Conservation (phyloP, 2,329 filamentous ascomycete genomes). For the Meredithiella fracta region DNA sequence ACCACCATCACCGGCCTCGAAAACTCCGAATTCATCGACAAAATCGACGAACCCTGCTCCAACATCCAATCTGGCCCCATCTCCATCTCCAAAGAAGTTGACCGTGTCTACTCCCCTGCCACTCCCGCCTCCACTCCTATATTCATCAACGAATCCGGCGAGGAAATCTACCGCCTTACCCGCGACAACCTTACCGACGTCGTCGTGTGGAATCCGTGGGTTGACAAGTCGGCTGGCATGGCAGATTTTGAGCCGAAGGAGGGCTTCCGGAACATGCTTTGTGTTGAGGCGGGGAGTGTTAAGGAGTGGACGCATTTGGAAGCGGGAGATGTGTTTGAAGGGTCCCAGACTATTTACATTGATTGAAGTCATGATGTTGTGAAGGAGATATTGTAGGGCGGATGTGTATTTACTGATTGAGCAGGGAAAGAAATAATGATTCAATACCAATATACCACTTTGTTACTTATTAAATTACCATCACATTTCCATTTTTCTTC, state of each 20-base stretch:
- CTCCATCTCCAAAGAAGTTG: conserved; percentile 60
- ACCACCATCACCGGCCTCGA: conserved; percentile 61
- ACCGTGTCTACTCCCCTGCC: conserved; percentile 69
- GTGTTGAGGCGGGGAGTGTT: conserved; percentile 79
- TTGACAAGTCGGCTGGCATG: conserved; percentile 65
- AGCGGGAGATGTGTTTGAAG: conserved; percentile 52
- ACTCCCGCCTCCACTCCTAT: conserved; percentile 42
- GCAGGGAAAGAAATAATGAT: not conserved
- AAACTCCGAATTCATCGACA: conserved; percentile 65
- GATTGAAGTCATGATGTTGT: conserved; percentile 5
- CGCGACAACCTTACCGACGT: conserved; percentile 76
- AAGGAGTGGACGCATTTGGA: conserved; percentile 71
- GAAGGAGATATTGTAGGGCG: not conserved
- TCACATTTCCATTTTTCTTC: conserved; percentile 1
- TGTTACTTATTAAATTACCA: not conserved
- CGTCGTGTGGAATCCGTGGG: conserved; percentile 96
- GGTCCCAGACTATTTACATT: conserved; percentile 36
- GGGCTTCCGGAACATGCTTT: conserved; percentile 85
- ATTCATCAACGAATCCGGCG: conserved; percentile 44
- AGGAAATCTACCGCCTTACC: conserved; percentile 52
- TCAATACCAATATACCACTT: not conserved
- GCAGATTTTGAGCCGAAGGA: conserved; percentile 78
- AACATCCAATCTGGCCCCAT: conserved; percentile 50
- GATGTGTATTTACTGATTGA: not conserved
- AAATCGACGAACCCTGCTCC: conserved; percentile 49